Conservation (phyloP, 768 basidiomycete genomes). For the Boletales sp. region DNA sequence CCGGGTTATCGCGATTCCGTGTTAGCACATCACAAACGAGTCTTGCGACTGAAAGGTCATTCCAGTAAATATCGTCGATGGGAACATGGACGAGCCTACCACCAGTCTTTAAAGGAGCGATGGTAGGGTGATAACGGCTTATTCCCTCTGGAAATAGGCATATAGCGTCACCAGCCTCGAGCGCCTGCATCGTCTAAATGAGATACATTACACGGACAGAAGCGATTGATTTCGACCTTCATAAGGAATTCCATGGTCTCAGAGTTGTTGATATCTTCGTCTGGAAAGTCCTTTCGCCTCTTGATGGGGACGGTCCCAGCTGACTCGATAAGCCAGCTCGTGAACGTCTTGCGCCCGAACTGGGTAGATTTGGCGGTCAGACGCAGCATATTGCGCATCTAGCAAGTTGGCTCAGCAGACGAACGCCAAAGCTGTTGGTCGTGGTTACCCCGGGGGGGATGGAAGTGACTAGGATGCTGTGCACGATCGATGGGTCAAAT, state of each 20-base stretch:
- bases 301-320: slow-evolving; percentile 84
- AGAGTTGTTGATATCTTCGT: slow-evolving; percentile 59
- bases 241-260: slow-evolving; percentile 65
- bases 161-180: slow-evolving; percentile 73
- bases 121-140: slow-evolving; percentile 82
- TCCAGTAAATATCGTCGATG: not conserved
- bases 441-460: slow-evolving; percentile 61
- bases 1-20: slow-evolving; percentile 59
- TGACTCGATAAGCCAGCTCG: slow-evolving; percentile 86
- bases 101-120: slow-evolving; percentile 85
- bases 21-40: slow-evolving; percentile 76
- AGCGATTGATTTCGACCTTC: slow-evolving; percentile 40
- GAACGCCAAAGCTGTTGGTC: slow-evolving; percentile 1
- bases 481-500: not conserved
- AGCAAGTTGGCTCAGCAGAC: slow-evolving; percentile 5
- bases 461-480: slow-evolving; percentile 67
- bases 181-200: slow-evolving; percentile 44
- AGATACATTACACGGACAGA: slow-evolving; percentile 1
- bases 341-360: slow-evolving; percentile 80
- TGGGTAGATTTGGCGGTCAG: slow-evolving; percentile 87
- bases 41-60: slow-evolving; percentile 56
- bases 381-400: slow-evolving; percentile 78
- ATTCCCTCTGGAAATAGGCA: slow-evolving; percentile 86
- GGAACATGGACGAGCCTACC: slow-evolving; percentile 39
- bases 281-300: slow-evolving; percentile 64